A percentile compares a stretch with the other conserved stretches of the same genome.
Evolutionary conservation across 257 asterid genomes (phyloP).

Genomic region (Jasminum sambac): DNA sequence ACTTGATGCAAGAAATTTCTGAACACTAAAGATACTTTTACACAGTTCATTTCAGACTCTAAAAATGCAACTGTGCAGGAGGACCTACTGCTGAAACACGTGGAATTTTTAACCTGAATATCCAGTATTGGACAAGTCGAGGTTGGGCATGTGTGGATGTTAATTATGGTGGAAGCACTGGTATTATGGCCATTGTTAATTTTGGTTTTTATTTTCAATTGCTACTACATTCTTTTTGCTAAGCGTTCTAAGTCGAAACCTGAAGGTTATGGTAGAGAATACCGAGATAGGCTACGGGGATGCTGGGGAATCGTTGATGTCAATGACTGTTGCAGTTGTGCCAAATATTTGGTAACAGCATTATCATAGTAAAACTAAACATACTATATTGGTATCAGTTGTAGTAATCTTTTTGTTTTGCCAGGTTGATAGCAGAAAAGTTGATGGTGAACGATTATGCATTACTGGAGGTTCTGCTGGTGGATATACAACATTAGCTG

Average conservation of each 20-base stretch:
- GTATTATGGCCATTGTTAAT: slow-evolving; percentile 32
- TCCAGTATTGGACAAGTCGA: slow-evolving; percentile 98
- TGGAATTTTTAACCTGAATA: slow-evolving; percentile 67
- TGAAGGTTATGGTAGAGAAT: slow-evolving; percentile 93
- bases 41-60: slow-evolving; percentile 10
- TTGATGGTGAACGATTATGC: slow-evolving; percentile 79
- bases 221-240: neutral
- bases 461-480: slow-evolving; percentile 99
- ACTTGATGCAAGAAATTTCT: slow-evolving; percentile 7
- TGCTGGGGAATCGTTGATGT: slow-evolving; percentile 94
- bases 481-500: slow-evolving; percentile 94
- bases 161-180: slow-evolving; percentile 98
- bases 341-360: slow-evolving; percentile 72
- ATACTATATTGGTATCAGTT: slow-evolving; percentile 2
- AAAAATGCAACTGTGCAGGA: slow-evolving; percentile 43
- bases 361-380: slow-evolving; percentile 14
- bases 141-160: slow-evolving; percentile 99
- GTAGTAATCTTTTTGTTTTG: slow-evolving; percentile 26
- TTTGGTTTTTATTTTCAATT: neutral
- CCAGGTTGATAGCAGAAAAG: slow-evolving; percentile 84
- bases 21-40: neutral
- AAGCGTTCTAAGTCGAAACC: slow-evolving; percentile 19
- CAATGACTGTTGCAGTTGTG: slow-evolving; percentile 95
- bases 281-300: slow-evolving; percentile 82
- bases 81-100: slow-evolving; percentile 98